These are phyloP conservation scores for Yamagishiella unicocca DNA, from an alignment of 139 green algal genomes.

Conservation along the genomic window DNA sequence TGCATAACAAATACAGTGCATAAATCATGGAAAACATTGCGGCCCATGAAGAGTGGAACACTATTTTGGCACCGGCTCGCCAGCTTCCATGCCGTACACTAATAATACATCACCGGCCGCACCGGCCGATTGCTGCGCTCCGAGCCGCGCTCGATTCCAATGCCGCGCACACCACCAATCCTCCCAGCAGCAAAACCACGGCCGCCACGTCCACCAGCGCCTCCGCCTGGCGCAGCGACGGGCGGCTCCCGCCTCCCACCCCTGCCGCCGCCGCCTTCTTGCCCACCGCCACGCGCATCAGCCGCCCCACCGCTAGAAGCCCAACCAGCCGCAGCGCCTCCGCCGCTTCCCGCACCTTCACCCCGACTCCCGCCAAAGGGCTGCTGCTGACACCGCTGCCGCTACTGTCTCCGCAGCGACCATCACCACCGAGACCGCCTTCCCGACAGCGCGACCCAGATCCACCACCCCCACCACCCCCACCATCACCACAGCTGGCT, in stretches of 20 bases:
- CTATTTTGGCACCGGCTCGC: neutral
- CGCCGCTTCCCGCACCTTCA: neutral
- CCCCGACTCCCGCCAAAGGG: neutral
- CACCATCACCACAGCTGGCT: neutral
- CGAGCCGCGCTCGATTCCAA: neutral
- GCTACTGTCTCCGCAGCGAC: neutral
- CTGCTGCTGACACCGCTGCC: neutral
- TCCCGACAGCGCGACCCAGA: neutral
- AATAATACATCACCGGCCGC: neutral
- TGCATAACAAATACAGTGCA: too few relatives aligned
- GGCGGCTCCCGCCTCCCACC: neutral
- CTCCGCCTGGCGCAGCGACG: neutral
- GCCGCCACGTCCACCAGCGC: conserved; percentile 18
- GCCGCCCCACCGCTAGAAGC: neutral
- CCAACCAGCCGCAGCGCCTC: neutral
- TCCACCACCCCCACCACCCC: neutral
- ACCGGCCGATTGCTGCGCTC: too few relatives aligned
- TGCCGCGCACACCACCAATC: neutral
- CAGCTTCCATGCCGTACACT: neutral
- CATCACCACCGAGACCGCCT: neutral
- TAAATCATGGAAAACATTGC: too few relatives aligned
- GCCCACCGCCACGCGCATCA: too few relatives aligned
- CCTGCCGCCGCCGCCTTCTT: neutral
- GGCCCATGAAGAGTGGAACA: too few relatives aligned
- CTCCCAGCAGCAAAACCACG: neutral